A percentile compares a stretch with the other conserved stretches of the same genome.
Evolutionary conservation across 352 stramenopile genomes (phyloP).

Genomic region (Pythium monospermum): DNA sequence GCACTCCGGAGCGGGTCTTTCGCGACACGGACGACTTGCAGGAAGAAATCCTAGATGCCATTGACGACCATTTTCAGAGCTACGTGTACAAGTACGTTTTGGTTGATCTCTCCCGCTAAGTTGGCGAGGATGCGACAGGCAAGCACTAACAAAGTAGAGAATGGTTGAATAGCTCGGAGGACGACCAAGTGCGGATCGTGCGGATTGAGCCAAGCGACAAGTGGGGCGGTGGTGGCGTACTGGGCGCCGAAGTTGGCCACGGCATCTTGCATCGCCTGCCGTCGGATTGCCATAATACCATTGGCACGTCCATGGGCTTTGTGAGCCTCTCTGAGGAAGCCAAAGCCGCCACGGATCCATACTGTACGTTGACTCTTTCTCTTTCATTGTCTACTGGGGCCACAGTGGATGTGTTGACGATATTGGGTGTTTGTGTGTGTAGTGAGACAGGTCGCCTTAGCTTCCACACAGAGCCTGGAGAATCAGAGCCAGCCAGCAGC

Average conservation of each 20-base stretch:
- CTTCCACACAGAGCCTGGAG: too few relatives aligned
- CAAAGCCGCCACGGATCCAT: slow-evolving; percentile 71
- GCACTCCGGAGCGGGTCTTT: slow-evolving; percentile 89
- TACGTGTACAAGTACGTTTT: slow-evolving; percentile 95
- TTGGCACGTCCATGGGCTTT: slow-evolving; percentile 73
- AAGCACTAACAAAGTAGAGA: not conserved
- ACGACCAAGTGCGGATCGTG: slow-evolving; percentile 92
- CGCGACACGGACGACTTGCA: slow-evolving; percentile 82
- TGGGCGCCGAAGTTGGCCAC: slow-evolving; percentile 94
- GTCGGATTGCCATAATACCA: slow-evolving; percentile 38
- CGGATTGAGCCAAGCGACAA: slow-evolving; percentile 70
- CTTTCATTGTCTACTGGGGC: too few relatives aligned
- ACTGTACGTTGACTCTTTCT: slow-evolving; percentile 43
- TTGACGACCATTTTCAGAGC: slow-evolving; percentile 93
- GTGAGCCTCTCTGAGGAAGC: slow-evolving; percentile 67
- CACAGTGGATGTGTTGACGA: too few relatives aligned
- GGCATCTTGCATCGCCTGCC: slow-evolving; percentile 96
- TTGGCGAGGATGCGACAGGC: too few relatives aligned
- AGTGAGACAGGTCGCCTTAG: too few relatives aligned
- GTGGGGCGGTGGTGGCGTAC: slow-evolving; percentile 90
- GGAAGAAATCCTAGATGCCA: slow-evolving; percentile 84
- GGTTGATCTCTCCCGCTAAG: too few relatives aligned
- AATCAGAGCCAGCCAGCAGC: too few relatives aligned
- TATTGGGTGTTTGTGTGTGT: too few relatives aligned
- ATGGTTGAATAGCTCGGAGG: slow-evolving; percentile 46